Evolutionary conservation across 768 basidiomycete genomes (phyloP), one percentile per base, ranked within the genome.

Genomic region (Daedaleopsis nitida): DNA sequence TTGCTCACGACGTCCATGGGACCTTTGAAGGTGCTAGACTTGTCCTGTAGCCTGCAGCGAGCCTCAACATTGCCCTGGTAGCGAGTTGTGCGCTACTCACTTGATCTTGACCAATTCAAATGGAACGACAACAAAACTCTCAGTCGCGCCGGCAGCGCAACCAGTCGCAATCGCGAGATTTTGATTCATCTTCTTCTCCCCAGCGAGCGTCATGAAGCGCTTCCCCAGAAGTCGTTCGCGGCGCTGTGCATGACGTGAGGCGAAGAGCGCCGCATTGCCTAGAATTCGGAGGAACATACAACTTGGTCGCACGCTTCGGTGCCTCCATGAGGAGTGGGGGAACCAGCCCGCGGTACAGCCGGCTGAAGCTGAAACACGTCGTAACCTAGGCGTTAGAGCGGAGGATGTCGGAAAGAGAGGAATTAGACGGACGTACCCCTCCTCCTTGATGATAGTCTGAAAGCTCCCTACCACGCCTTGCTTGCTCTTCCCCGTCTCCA

Each of bases 261-360:
- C 56, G 43, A 35, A n/a, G 43, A 9, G 56, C 38, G n/a, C 50
- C 34, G 32, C 53, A 10, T 17, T 21, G 47, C 24, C 24, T n/a
- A 10, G 8, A n/a, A 3, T 16, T 16, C 9, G 17, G 11, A 39
- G 34, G 10, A 68, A 55, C 55, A 78, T 65, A 91, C 90, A 92
- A 92, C 83, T 98, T 99, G 51, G 95, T 92, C 16, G 97, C 97
- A 76, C 97, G 88, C 78, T 99, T 99, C 1, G 97, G 97, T 16
- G 97, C 97, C 76, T 99, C 97, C 48, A 99, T 79, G 69, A 98
- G 84, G 11, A 99, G 76, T 17, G 97, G 97, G 11, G 97, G 94
- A n/a, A 95, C 88, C 60, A 99, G 86, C 67, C 96, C 97, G 79
- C 96, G 83, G 78, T 99, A 99, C 58, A 99, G 77, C 48, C 94